These are phyloP conservation scores for Truncatella angustata DNA, from an alignment of 2,329 filamentous ascomycete species.

Conservation along the genomic window DNA sequence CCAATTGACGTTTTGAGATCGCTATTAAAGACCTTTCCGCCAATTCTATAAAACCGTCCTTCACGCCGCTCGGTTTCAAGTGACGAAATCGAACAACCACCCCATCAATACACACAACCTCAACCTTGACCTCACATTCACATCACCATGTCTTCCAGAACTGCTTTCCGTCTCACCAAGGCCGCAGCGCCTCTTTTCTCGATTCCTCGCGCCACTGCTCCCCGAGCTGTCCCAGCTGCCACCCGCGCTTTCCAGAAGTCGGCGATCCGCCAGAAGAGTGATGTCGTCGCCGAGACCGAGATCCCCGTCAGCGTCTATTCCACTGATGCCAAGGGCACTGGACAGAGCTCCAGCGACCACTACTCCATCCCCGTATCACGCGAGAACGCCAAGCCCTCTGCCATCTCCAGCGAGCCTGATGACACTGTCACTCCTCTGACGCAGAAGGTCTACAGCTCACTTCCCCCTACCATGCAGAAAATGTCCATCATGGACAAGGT, in stretches of 20 bases:
- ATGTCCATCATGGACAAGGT: conserved; percentile 70
- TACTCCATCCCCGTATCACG: conserved; percentile 54
- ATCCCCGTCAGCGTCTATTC: conserved; percentile 55
- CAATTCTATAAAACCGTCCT: not conserved
- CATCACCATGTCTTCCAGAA: conserved; percentile 31
- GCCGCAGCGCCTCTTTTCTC: conserved; percentile 28
- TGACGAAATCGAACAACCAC: too few species aligned
- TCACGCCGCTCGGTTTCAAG: not conserved
- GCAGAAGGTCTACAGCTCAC: conserved; percentile 49
- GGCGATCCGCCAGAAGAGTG: conserved; percentile 41
- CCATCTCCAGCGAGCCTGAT: conserved; percentile 37
- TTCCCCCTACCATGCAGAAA: conserved; percentile 66
- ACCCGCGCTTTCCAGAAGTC: conserved; percentile 37
- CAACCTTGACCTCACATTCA: not conserved
- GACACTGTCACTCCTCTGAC: conserved; percentile 51
- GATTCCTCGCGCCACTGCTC: conserved; percentile 17
- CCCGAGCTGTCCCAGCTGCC: conserved; percentile 25
- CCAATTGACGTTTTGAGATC: not conserved
- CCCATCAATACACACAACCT: too few species aligned
- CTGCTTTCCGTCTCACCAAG: conserved; percentile 27
- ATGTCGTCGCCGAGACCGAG: conserved; percentile 56
- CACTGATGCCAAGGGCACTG: conserved; percentile 43
- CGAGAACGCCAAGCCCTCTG: conserved; percentile 40
- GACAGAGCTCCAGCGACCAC: conserved; percentile 42
- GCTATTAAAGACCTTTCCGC: too few species aligned